Base-by-base conservation (phyloP, 2,329 filamentous ascomycete genomes). In the Emericellopsis cladophorae region DNA sequence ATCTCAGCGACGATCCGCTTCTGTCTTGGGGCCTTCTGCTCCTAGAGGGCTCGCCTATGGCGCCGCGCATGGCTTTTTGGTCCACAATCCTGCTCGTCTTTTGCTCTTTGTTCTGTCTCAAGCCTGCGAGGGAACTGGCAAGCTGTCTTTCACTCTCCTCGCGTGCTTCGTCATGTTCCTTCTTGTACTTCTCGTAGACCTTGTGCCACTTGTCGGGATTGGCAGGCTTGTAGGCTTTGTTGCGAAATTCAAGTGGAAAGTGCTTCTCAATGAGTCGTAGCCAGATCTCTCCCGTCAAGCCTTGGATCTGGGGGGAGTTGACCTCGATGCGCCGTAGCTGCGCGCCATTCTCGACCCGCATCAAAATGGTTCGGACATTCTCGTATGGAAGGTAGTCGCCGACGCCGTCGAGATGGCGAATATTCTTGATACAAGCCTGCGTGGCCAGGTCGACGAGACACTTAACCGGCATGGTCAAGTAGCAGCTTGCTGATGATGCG, bases 321-420 rank as follows among this genome's bases (percentile, higher is more conserved):
- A 71, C 46, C 61, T 95, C 89, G 44, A 95, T 72, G 42, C 70
- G 54, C 51, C 76, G 80, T 26, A 96, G 76, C 56, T 94, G 88
- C 36, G 72, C 63, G 2, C 88, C 79, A 47, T 73, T 81, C 41
- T 83, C 77, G 42, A 96, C 66, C 43, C 79, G 80, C 40, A 74
- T 53, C 26, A 96, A 75, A 33, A 95, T 74, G 1, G 76, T 72
- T 7, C 72, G 68, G 40, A 84, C 72, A 7, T 53, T 52, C 21
- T 71, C 61, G 60, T 82, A 86, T 4, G 81, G 77, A 32, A 89
- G 65, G 42, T 77, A 74, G 47, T 79, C 72, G 48, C 84, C 85
- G 36, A 95, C 67, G 56, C 85, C 79, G 36, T 69, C 69, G 42
- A 95, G 70, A 42, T 65, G 54, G 40, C 61, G 59, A 45, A 76